A percentile compares a stretch with the other conserved stretches of the same genome.
Conservation (phyloP, 2,329 filamentous ascomycete genomes). For the Cladosporium sp. region DNA sequence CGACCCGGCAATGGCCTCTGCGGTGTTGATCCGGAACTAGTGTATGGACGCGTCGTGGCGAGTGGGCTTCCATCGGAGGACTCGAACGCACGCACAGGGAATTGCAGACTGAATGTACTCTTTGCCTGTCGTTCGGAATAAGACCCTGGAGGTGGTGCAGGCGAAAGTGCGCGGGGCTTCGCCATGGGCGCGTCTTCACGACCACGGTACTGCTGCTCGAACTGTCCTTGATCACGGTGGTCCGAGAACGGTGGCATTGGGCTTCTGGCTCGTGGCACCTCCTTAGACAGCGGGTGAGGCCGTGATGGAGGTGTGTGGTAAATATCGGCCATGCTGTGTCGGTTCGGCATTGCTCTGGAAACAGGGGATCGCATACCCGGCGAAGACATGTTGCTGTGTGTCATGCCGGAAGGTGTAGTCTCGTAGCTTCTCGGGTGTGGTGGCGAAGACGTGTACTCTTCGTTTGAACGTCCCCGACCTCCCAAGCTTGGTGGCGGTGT, state of each 20-base stretch:
- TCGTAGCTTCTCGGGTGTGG: conserved; percentile 35
- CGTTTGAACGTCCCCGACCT: conserved; percentile 34
- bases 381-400: conserved; percentile 32
- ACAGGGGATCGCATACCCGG: conserved; percentile 28
- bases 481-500: conserved; percentile 28
- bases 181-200: conserved; percentile 30
- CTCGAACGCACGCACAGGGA: conserved; percentile 37
- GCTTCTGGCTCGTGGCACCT: conserved; percentile 37
- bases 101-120: conserved; percentile 36
- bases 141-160: conserved; percentile 27
- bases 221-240: conserved; percentile 9
- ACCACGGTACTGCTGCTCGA: conserved; percentile 22
- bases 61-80: conserved; percentile 45
- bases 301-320: conserved; percentile 36
- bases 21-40: conserved; percentile 37
- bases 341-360: conserved; percentile 29
- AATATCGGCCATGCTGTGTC: conserved; percentile 39
- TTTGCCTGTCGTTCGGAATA: conserved; percentile 25
- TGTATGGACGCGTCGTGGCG: conserved; percentile 32
- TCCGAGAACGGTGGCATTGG: conserved; percentile 25
- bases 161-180: conserved; percentile 30
- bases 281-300: conserved; percentile 41
- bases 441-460: conserved; percentile 34
- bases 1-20: conserved; percentile 55
- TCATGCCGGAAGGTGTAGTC: conserved; percentile 30